Percentiles rank a stretch among this genome's conserved stretches.
Evolutionary conservation across 176 grass and related monocot species (phyloP).

Genomic region (Coix lacrymajobi): DNA sequence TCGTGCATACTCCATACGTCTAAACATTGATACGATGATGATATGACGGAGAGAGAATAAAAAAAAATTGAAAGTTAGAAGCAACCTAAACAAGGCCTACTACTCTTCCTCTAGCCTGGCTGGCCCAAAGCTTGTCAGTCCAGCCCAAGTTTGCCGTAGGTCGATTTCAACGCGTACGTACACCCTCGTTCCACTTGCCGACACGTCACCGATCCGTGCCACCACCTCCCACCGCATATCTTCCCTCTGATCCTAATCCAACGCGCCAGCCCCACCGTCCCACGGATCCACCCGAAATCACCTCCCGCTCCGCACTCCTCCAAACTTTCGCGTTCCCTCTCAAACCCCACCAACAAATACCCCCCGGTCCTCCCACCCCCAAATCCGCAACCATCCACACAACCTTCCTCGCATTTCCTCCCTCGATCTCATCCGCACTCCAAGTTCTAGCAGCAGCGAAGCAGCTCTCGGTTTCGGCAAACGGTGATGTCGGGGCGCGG

Average conservation of each 20-base stretch:
- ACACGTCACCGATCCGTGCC: constrained; percentile 59
- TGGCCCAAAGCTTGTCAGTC: too few species aligned
- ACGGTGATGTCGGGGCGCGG: constrained; percentile 88
- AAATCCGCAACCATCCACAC: background rate
- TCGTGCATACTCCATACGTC: too few species aligned
- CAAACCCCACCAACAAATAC: constrained; percentile 19
- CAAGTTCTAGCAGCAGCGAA: background rate
- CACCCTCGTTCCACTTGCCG: too few species aligned
- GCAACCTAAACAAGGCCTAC: too few species aligned
- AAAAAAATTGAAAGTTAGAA: too few species aligned
- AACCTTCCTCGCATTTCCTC: background rate
- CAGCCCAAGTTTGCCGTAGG: too few species aligned
- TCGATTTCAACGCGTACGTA: too few species aligned
- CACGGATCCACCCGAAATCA: constrained; percentile 22
- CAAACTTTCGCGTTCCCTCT: constrained; percentile 33
- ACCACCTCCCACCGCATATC: background rate
- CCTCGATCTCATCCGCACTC: background rate
- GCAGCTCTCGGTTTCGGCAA: background rate
- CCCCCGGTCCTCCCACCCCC: background rate
- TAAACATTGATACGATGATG: too few species aligned
- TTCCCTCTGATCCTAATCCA: constrained; percentile 8
- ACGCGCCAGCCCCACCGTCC: background rate
- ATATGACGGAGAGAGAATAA: too few species aligned
- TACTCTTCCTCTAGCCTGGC: too few species aligned
- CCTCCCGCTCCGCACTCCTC: background rate